phyloP scores from a whole-genome alignment of 306 rosid species.

The Adenanthera pavonina region DNA sequence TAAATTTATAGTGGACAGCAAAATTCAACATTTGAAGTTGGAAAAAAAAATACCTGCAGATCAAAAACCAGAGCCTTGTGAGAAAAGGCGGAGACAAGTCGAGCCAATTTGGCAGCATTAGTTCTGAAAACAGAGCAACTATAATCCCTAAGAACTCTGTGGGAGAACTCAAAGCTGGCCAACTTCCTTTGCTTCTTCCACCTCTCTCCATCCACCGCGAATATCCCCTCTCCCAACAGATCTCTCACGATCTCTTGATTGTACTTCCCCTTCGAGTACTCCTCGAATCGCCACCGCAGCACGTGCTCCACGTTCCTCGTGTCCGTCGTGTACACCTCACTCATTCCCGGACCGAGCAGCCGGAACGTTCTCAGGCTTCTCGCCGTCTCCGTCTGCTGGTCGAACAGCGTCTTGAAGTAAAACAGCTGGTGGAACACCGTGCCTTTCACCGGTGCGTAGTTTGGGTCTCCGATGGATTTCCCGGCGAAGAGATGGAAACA shows the following conservation, averaged over 20 bases:
- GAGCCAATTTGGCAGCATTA: conserved; percentile 61
- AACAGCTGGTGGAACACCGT: conserved; percentile 52
- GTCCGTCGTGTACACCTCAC: conserved; percentile 59
- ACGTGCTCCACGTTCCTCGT: conserved; percentile 62
- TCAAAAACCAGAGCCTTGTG: conserved; percentile 50
- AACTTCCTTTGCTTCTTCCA: conserved; percentile 80
- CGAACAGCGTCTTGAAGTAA: conserved; percentile 55
- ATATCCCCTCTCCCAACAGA: conserved; percentile 71
- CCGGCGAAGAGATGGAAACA: conserved; percentile 42
- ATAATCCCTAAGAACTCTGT: conserved; percentile 67
- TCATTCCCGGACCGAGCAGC: conserved; percentile 45
- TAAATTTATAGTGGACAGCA: no score
- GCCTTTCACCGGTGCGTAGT: conserved; percentile 67
- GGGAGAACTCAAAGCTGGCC: conserved; percentile 68
- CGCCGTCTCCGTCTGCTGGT: conserved; percentile 48
- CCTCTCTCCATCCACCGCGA: conserved; percentile 63
- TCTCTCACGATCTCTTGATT: conserved; percentile 44
- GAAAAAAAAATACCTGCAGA: conserved; percentile 51
- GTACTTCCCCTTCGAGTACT: conserved; percentile 58
- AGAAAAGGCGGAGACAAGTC: conserved; percentile 42
- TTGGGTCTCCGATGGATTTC: conserved; percentile 56
- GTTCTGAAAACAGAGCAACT: conserved; percentile 60
- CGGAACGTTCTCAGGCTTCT: conserved; percentile 51
- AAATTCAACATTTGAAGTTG: not conserved
- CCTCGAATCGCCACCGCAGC: conserved; percentile 51